phyloP scores from a whole-genome alignment of 257 asterid genomes.

The Ilex aquifolium region DNA sequence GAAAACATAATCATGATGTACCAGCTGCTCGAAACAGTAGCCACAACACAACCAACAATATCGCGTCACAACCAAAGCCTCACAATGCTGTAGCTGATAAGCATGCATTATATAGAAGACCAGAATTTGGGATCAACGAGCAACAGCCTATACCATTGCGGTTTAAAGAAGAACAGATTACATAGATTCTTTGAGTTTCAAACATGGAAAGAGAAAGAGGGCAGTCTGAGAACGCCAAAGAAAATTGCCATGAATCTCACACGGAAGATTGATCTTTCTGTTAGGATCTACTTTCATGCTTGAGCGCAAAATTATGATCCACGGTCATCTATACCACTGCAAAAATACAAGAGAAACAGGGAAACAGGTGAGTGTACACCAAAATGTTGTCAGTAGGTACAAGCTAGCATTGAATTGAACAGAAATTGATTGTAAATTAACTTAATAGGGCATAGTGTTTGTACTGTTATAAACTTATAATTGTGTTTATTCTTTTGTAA shows the following conservation, averaged over 20 bases:
- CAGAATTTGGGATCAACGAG: slow-evolving; percentile 35
- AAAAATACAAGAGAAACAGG: slow-evolving; percentile 17
- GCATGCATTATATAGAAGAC: slow-evolving; percentile 23
- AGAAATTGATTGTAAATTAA: slow-evolving; percentile 31
- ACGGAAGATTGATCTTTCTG: not conserved
- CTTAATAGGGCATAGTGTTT: slow-evolving; percentile 17
- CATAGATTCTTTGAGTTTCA: slow-evolving; percentile 16
- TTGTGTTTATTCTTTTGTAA: slow-evolving; percentile 37
- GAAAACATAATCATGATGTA: slow-evolving; percentile 79
- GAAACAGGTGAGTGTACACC: not conserved
- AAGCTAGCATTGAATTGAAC: slow-evolving; percentile 17
- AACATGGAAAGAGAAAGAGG: slow-evolving; percentile 2
- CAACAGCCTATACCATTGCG: slow-evolving; percentile 52
- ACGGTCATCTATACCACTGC: slow-evolving; percentile 7
- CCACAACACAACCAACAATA: slow-evolving; percentile 42
- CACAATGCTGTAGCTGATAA: slow-evolving; percentile 24
- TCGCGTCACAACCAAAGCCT: slow-evolving; percentile 47
- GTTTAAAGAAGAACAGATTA: slow-evolving; percentile 68
- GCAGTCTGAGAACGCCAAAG: slow-evolving; percentile 5
- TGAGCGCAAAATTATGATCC: slow-evolving; percentile 20
- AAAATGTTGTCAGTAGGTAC: not conserved
- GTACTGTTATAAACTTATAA: slow-evolving; percentile 6
- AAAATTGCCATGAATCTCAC: not conserved
- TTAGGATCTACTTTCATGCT: slow-evolving; percentile 16
- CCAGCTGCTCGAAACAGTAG: slow-evolving; percentile 70